Base-by-base conservation (phyloP, 257 asterid species). In the Capsicum baccatum region DNA sequence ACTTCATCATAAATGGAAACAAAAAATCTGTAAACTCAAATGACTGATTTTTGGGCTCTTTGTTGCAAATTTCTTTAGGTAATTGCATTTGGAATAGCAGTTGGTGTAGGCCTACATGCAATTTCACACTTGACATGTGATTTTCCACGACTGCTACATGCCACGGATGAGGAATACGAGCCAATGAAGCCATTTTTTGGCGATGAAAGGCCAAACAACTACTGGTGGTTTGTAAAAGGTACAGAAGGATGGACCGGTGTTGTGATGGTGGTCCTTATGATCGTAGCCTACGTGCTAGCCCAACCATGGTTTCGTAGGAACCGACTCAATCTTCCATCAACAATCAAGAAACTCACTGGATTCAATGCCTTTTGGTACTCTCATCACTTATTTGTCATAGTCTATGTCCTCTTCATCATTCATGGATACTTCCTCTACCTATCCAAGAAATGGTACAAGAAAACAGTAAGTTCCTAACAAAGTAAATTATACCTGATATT, bases 351-450 rank as follows among this genome's bases (percentile, higher is more conserved):
- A 69, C 91, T 91, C 70, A 88, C 97, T 3, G 94, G 97, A 6
- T 92, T 91, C 86, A 92, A 92, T 68, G 94, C 97, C 47, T 92
- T 92, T 37, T 92, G 97, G 97, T 92, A 91, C 60, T 91, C 94
- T 0, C 97, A 92, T 79, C 94, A 92, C 85, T 83, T 91, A 6
- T 88, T 90, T 55, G 87, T 87, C 19, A 73, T 92, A 5, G 94
- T 92, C 21, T 92, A 91, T 63, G 86, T 87, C 17, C 84, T 83
- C 87, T 89, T 90, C 85, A 83, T 92, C 9, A 85, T 91, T 44
- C 97, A 92, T 58, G 95, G 97, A 0, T 79, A 87, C 91, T 87
- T 87, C 87, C 92, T 91, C 37, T 91, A 87, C 67, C 87, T 92
- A 83, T 84, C 88, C 26, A 83, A 91, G 3, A 86, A 90, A 16